Conservation (phyloP, 805 yeast species). For the Nakazawaea holstii region DNA sequence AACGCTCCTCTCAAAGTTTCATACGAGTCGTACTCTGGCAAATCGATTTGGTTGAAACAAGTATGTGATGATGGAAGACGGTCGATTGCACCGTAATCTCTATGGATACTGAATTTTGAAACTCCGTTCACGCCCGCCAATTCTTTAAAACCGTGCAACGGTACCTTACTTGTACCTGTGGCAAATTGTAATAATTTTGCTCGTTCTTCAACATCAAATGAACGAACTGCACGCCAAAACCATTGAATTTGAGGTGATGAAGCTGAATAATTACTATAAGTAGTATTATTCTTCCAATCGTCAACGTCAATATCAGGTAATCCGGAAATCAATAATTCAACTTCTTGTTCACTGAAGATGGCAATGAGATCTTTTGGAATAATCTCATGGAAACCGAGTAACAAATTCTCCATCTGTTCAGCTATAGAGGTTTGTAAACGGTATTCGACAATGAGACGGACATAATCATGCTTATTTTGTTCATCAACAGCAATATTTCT, state of each 20-base stretch:
- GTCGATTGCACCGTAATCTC: constrained; percentile 81
- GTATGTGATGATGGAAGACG: constrained; percentile 95
- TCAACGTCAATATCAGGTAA: constrained; percentile 93
- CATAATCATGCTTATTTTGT: constrained; percentile 86
- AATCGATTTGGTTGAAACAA: constrained; percentile 90
- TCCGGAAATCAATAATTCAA: constrained; percentile 89
- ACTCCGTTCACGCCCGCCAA: constrained; percentile 83
- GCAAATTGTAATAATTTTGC: constrained; percentile 93
- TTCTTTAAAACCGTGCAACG: constrained; percentile 88
- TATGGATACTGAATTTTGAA: constrained; percentile 81
- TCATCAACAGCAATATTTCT: constrained; percentile 83
- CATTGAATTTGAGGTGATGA: constrained; percentile 86
- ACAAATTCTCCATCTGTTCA: constrained; percentile 82
- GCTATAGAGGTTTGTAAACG: constrained; percentile 75
- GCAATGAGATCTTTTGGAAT: constrained; percentile 79
- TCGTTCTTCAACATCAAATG: constrained; percentile 89
- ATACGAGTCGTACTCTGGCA: constrained; percentile 89
- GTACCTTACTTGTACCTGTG: constrained; percentile 96
- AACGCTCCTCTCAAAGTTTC: constrained; percentile 79
- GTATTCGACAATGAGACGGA: constrained; percentile 79
- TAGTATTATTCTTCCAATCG: constrained; percentile 90
- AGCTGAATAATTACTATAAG: constrained; percentile 74
- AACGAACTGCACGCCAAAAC: constrained; percentile 97
- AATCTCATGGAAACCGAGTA: constrained; percentile 84
- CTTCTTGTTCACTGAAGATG: constrained; percentile 91